Evolutionary conservation across 306 rosid species (phyloP).

Genomic region (Benincasa hispida): DNA sequence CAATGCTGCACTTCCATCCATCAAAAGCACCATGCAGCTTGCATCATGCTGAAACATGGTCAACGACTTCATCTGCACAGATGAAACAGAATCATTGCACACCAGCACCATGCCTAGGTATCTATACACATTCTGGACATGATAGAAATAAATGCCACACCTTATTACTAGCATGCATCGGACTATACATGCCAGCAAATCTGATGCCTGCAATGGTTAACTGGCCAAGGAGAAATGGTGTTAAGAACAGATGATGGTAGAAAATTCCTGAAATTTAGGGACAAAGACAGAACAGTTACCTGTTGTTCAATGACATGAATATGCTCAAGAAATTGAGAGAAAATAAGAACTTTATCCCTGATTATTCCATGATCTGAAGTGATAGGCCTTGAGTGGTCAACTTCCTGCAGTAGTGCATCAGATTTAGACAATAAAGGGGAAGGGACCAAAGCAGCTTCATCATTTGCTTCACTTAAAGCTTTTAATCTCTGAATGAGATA

Average conservation of each 20-base stretch:
- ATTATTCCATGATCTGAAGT: slow-evolving; percentile 14
- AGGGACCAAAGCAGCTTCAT: slow-evolving; percentile 18
- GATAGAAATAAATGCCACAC: slow-evolving; percentile 14
- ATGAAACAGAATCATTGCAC: slow-evolving; percentile 15
- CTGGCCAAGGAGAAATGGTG: slow-evolving; percentile 30
- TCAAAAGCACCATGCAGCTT: slow-evolving; percentile 75
- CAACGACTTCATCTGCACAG: slow-evolving; percentile 75
- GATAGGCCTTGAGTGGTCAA: slow-evolving; percentile 17
- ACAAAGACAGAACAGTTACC: slow-evolving; percentile 20
- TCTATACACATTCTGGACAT: not conserved
- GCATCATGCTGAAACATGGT: slow-evolving; percentile 68
- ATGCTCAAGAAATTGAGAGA: slow-evolving; percentile 98
- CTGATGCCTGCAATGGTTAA: slow-evolving; percentile 67
- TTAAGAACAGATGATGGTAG: not conserved
- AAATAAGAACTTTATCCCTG: slow-evolving; percentile 70
- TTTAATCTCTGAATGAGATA: slow-evolving; percentile 61
- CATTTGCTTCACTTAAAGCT: slow-evolving; percentile 50
- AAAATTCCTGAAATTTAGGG: not conserved
- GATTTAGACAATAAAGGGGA: slow-evolving; percentile 21
- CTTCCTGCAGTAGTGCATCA: slow-evolving; percentile 11
- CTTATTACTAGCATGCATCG: slow-evolving; percentile 83
- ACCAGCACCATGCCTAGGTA: not conserved
- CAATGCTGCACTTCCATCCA: slow-evolving; percentile 99
- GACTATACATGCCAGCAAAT: slow-evolving; percentile 86
- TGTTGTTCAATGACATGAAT: slow-evolving; percentile 94